Conservation (phyloP, 108 stramenopile species). For the Chaetoceros muelleri region DNA sequence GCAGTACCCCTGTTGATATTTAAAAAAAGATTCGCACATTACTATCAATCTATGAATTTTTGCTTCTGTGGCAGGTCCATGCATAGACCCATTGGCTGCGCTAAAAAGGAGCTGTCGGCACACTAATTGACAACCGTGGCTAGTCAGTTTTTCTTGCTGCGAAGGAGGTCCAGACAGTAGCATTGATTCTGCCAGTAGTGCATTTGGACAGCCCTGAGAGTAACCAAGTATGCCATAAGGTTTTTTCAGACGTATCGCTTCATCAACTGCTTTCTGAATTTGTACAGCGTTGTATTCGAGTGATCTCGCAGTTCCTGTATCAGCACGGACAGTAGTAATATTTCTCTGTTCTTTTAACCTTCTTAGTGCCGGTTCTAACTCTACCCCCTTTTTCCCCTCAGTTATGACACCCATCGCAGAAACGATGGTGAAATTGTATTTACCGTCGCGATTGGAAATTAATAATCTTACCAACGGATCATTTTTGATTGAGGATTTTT, state of each 20-base stretch:
- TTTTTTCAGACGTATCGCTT: conserved; percentile 31
- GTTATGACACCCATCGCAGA: conserved; percentile 87
- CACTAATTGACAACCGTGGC: conserved; percentile 34
- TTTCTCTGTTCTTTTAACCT: conserved; percentile 58
- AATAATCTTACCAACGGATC: conserved; percentile 70
- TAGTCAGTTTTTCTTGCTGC: conserved; percentile 47
- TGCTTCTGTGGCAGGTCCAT: conserved; percentile 68
- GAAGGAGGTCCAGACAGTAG: conserved; percentile 69
- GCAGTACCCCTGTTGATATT: conserved; percentile 85
- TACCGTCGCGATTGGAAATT: conserved; percentile 61
- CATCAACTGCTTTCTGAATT: conserved; percentile 55
- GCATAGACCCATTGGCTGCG: conserved; percentile 81
- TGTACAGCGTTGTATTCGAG: conserved; percentile 79
- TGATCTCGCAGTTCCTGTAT: conserved; percentile 75
- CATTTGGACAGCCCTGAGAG: conserved; percentile 83
- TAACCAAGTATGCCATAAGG: conserved; percentile 76
- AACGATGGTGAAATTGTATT: conserved; percentile 77
- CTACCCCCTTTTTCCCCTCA: conserved; percentile 77
- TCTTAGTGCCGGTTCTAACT: conserved; percentile 51
- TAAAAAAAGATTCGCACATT: conserved; percentile 79
- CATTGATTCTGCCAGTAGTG: conserved; percentile 66
- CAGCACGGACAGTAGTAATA: conserved; percentile 61
- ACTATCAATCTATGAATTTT: conserved; percentile 70
- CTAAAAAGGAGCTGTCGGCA: conserved; percentile 78
- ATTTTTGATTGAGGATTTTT: conserved; percentile 33